A percentile compares a stretch with the other conserved stretches of the same genome.
Conservation (phyloP, 1,284 basidiomycete species). For the Leccinum olivaceoglutinosum region DNA sequence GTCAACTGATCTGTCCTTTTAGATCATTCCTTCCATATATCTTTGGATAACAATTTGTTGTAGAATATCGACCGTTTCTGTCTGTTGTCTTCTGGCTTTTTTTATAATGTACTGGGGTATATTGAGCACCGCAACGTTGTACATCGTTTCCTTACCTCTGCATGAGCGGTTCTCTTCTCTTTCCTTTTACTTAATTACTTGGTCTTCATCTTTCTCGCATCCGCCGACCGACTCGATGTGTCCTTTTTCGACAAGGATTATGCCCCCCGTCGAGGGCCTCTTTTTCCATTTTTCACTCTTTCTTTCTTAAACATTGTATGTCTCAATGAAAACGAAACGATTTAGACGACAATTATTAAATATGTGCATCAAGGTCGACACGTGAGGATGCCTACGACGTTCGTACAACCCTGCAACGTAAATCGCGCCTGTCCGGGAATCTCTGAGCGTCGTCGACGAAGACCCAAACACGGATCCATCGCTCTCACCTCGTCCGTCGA, state of each 20-base stretch:
- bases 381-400: slow-evolving; percentile 41
- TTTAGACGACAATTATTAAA: neutral
- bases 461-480: slow-evolving; percentile 48
- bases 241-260: slow-evolving; percentile 7
- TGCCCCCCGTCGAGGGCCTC: neutral
- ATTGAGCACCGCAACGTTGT: slow-evolving; percentile 19
- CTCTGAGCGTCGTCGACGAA: slow-evolving; percentile 46
- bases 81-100: slow-evolving; percentile 1
- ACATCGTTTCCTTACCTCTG: slow-evolving; percentile 9
- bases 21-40: slow-evolving; percentile 42
- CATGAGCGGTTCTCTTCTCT: neutral
- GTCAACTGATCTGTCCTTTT: slow-evolving; percentile 3
- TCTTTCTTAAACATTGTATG: slow-evolving; percentile 10
- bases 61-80: slow-evolving; percentile 9
- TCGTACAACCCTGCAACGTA: slow-evolving; percentile 57
- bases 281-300: neutral
- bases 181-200: neutral
- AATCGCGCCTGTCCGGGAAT: slow-evolving; percentile 40
- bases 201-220: neutral
- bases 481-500: slow-evolving; percentile 45
- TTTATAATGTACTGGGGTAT: slow-evolving; percentile 16
- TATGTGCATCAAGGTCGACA: slow-evolving; percentile 31
- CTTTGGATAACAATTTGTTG: slow-evolving; percentile 25
- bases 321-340: slow-evolving; percentile 2
- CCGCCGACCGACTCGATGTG: neutral